Conservation (phyloP, 2,329 filamentous ascomycete genomes). For the Diaporthe caulivora region DNA sequence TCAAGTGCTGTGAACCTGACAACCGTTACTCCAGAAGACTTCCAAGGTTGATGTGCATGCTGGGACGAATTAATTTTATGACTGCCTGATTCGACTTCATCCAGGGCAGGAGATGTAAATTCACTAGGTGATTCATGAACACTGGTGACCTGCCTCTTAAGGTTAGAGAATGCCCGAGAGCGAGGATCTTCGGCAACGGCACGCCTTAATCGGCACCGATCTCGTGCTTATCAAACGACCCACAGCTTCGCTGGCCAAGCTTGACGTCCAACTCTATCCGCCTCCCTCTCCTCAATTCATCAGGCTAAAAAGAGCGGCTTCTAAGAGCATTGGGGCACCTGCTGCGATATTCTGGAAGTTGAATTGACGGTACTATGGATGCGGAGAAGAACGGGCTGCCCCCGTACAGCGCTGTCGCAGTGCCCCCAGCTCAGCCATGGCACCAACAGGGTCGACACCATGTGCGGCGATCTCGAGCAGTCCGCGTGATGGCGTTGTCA, state of each 20-base stretch:
- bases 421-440: slow-evolving; percentile 42
- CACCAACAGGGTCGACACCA: slow-evolving; percentile 45
- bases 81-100: background rate
- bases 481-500: slow-evolving; percentile 58
- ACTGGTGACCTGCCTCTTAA: slow-evolving; percentile 13
- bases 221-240: slow-evolving; percentile 25
- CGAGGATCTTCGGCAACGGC: slow-evolving; percentile 27
- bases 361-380: slow-evolving; percentile 35
- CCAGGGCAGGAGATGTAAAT: background rate
- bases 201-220: slow-evolving; percentile 30
- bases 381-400: slow-evolving; percentile 59
- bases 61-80: no score
- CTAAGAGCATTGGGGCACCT: background rate
- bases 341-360: background rate
- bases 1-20: no score
- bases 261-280: background rate
- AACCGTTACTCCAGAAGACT: no score
- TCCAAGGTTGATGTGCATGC: no score
- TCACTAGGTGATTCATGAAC: slow-evolving; percentile 10
- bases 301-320: background rate
- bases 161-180: slow-evolving; percentile 15
- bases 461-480: slow-evolving; percentile 57
- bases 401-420: slow-evolving; percentile 55
- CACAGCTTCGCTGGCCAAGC: slow-evolving; percentile 16
- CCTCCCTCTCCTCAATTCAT: background rate